These are phyloP conservation scores for Tylopilus subfusipes DNA, from an alignment of 768 basidiomycete genomes.

Conservation along the genomic window DNA sequence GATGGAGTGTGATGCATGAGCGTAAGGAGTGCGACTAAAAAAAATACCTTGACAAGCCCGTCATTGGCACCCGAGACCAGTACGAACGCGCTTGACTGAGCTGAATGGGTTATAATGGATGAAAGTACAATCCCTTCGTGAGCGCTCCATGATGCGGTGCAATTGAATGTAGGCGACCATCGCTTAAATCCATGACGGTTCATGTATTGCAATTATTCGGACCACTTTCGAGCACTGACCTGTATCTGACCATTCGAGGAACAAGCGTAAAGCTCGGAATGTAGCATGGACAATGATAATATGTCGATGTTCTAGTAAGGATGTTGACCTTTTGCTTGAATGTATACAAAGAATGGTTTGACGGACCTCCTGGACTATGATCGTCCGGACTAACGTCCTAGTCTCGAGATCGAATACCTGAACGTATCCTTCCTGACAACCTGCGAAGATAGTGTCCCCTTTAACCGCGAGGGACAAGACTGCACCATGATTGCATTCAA, in stretches of 20 bases:
- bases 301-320: constrained; percentile 66
- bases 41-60: constrained; percentile 69
- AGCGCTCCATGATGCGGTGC: constrained; percentile 76
- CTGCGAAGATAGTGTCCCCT: constrained; percentile 84
- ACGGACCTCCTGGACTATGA: constrained; percentile 78
- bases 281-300: constrained; percentile 70
- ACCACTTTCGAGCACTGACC: constrained; percentile 35
- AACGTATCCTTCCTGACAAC: constrained; percentile 92
- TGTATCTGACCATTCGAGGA: constrained; percentile 67
- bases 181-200: constrained; percentile 41
- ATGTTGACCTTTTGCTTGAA: neutral
- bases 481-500: constrained; percentile 72
- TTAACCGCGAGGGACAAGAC: constrained; percentile 74
- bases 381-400: constrained; percentile 77
- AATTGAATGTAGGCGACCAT: constrained; percentile 83
- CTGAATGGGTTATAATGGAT: constrained; percentile 53
- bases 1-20: neutral
- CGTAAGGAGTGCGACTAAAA: neutral
- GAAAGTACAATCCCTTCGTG: constrained; percentile 84
- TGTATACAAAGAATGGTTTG: neutral
- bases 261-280: constrained; percentile 62
- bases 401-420: constrained; percentile 91
- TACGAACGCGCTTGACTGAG: constrained; percentile 21
- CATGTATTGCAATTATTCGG: neutral
- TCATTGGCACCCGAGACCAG: constrained; percentile 85